Conservation (phyloP, 2,329 filamentous ascomycete genomes). For the Aureobasidium sp. region DNA sequence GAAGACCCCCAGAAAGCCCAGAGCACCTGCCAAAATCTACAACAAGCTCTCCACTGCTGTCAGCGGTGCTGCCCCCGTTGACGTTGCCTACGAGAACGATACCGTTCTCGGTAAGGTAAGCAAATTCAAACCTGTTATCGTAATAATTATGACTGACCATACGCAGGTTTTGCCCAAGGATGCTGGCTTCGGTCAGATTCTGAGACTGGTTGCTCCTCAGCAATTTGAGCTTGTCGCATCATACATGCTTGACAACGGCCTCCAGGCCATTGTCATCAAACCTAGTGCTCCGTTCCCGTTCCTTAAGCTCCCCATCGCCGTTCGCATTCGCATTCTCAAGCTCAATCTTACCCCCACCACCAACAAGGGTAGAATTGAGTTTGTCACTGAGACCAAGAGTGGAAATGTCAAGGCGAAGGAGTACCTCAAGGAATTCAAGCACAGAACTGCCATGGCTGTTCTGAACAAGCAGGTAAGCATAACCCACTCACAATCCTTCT, state of each 20-base stretch:
- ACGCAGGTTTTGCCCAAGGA: constrained; percentile 13
- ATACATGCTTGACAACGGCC: constrained; percentile 25
- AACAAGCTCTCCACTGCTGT: constrained; percentile 14
- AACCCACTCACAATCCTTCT: neutral
- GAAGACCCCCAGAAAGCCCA: constrained; percentile 17
- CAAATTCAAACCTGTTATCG: neutral
- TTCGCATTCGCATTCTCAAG: neutral
- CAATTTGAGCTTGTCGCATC: constrained; percentile 26
- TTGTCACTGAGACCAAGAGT: constrained; percentile 24
- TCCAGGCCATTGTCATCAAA: constrained; percentile 28
- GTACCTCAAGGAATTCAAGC: constrained; percentile 21
- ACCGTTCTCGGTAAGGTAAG: constrained; percentile 16
- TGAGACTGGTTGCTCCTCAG: constrained; percentile 25
- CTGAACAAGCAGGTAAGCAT: constrained; percentile 25
- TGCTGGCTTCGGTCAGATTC: constrained; percentile 20
- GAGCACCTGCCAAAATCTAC: neutral
- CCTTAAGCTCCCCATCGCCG: constrained; percentile 19
- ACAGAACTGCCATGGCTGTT: constrained; percentile 25
- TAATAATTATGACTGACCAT: neutral
- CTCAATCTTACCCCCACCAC: constrained; percentile 16
- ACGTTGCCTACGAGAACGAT: constrained; percentile 20
- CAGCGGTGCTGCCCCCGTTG: constrained; percentile 18
- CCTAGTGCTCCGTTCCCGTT: constrained; percentile 27
- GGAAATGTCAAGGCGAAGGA: constrained; percentile 16
- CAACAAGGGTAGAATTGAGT: constrained; percentile 19